These are phyloP conservation scores for Picea sitchensis DNA, from an alignment of 75 land plant genomes.

Conservation along the genomic window DNA sequence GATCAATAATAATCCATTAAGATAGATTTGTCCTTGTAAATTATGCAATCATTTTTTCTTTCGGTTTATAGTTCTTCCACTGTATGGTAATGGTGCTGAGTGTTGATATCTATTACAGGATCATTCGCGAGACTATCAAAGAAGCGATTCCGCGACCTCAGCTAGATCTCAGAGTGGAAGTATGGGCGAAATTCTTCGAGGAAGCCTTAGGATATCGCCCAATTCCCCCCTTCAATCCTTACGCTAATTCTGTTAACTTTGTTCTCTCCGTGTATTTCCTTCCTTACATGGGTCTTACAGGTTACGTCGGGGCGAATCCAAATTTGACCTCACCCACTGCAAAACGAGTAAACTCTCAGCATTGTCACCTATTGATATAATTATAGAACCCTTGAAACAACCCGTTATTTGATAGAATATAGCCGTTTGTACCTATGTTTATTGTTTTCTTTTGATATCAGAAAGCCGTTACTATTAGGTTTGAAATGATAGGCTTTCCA, in stretches of 20 bases:
- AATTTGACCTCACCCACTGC: conserved; percentile 15
- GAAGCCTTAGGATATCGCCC: conserved; percentile 28
- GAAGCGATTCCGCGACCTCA: conserved; percentile 40
- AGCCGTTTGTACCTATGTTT: too few relatives aligned
- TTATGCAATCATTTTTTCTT: too few relatives aligned
- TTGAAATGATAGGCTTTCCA: too few relatives aligned
- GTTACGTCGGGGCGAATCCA: conserved; percentile 43
- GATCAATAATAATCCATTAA: too few relatives aligned
- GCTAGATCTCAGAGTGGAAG: conserved; percentile 25
- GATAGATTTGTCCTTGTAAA: too few relatives aligned
- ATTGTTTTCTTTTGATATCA: too few relatives aligned
- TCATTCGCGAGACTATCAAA: conserved; percentile 14
- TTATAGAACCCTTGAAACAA: too few relatives aligned
- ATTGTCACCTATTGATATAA: too few relatives aligned
- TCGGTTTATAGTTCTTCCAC: too few relatives aligned
- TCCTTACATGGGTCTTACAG: conserved; percentile 49
- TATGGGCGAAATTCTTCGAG: conserved; percentile 25
- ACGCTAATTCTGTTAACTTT: conserved; percentile 31
- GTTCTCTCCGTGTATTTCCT: conserved; percentile 32
- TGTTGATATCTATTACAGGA: conserved; percentile 17
- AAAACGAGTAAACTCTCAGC: conserved; percentile 21
- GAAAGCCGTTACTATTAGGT: too few relatives aligned
- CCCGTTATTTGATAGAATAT: too few relatives aligned
- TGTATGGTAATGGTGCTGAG: too few relatives aligned
- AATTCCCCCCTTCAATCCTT: conserved; percentile 57